phyloP scores from a whole-genome alignment of 352 stramenopile species.

The Aphanomyces cochlioides region DNA sequence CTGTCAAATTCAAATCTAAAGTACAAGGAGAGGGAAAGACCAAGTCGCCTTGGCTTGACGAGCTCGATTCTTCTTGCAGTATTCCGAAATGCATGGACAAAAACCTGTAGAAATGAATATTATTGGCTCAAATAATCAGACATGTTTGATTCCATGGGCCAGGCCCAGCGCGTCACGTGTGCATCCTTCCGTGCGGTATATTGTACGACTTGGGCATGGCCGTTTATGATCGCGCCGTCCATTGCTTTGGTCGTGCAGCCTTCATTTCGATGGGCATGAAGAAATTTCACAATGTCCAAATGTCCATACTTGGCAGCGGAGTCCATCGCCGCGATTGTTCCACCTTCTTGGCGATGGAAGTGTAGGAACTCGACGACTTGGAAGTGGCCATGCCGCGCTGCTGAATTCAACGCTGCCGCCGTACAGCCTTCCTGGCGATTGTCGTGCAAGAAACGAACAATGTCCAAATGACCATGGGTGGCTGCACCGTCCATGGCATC shows the following conservation, averaged over 20 bases:
- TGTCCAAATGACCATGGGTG: not conserved
- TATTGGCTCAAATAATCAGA: not conserved
- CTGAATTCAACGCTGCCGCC: not conserved
- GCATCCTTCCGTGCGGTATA: not conserved
- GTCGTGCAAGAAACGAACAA: not conserved
- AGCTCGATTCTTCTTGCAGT: too few species aligned
- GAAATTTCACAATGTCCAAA: slow-evolving; percentile 8
- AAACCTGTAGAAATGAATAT: slow-evolving; percentile 1
- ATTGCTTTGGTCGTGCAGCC: not conserved
- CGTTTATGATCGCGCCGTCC: not conserved
- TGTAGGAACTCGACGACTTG: slow-evolving; percentile 9
- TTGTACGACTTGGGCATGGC: not conserved
- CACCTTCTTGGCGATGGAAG: not conserved
- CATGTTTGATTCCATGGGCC: not conserved
- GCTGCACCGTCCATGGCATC: slow-evolving; percentile 9
- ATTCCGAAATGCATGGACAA: not conserved
- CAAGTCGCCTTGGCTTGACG: too few species aligned
- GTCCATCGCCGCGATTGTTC: not conserved
- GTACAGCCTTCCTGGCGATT: not conserved
- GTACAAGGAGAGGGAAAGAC: not conserved
- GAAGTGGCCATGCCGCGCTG: not conserved
- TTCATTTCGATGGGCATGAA: not conserved
- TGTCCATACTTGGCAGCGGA: not conserved
- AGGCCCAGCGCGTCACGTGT: not conserved
- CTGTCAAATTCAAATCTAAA: not conserved